Evolutionary conservation across 768 basidiomycete species (phyloP).

Genomic region (Naematelia encephala): DNA sequence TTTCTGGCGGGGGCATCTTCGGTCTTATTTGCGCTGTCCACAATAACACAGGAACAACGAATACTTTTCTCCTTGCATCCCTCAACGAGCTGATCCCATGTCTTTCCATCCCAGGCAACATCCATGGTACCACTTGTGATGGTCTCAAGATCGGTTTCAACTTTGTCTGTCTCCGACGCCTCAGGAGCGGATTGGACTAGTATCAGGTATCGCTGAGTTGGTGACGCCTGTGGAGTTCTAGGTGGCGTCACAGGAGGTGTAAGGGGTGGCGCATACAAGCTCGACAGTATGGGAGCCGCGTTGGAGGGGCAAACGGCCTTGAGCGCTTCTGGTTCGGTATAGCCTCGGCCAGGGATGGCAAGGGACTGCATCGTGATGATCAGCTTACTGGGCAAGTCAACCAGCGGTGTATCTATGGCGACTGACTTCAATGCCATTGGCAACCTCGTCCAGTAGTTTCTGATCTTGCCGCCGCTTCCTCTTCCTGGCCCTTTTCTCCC

Average conservation of each 20-base stretch:
- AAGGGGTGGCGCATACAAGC: conserved; percentile 1
- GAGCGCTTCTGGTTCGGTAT: not conserved
- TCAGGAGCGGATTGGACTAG: not conserved
- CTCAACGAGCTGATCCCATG: conserved; percentile 15
- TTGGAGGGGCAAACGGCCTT: not conserved
- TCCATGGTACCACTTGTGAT: not conserved
- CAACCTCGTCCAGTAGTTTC: conserved; percentile 19
- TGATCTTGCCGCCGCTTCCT: conserved; percentile 13
- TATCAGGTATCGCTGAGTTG: conserved; percentile 15
- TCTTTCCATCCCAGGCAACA: conserved; percentile 12
- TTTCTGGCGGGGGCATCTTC: conserved; percentile 9
- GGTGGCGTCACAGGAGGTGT: conserved; percentile 8
- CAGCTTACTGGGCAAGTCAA: not conserved
- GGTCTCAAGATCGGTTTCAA: not conserved
- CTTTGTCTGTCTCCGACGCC: not conserved
- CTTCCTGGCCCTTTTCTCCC: conserved; percentile 6
- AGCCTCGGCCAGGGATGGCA: not conserved
- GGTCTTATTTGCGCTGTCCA: not conserved
- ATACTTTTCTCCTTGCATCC: conserved; percentile 15
- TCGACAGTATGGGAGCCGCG: not conserved
- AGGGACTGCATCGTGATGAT: not conserved
- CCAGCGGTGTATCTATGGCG: not conserved
- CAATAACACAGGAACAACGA: conserved; percentile 19
- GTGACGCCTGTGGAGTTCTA: not conserved
- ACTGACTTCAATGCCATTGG: conserved; percentile 28